Evolutionary conservation across 169 alveolate species (phyloP).

Genomic region (Plasmodium knowlesi): DNA sequence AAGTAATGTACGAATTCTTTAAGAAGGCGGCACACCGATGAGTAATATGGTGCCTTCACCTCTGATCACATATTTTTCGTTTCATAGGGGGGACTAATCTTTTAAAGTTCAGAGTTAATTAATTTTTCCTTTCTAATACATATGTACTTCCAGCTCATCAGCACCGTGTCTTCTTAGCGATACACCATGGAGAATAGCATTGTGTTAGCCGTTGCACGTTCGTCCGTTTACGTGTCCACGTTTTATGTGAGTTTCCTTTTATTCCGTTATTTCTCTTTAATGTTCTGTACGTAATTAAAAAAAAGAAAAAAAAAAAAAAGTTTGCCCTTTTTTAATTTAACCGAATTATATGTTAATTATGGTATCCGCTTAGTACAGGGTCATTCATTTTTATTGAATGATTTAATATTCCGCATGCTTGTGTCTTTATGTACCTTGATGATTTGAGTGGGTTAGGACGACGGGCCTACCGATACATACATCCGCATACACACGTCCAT

Average conservation of each 20-base stretch:
- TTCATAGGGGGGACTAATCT: background rate
- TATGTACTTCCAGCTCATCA: background rate
- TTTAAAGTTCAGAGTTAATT: background rate
- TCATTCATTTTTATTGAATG: background rate
- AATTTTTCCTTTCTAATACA: background rate
- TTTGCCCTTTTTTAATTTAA: background rate
- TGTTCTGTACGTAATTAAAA: background rate
- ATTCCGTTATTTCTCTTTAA: background rate
- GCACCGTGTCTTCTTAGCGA: background rate
- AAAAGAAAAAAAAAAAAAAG: background rate
- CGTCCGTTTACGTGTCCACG: background rate
- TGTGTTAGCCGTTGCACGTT: background rate
- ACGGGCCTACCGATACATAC: background rate
- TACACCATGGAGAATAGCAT: background rate
- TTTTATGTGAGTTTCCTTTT: background rate
- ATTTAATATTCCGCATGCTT: background rate
- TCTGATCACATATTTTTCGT: background rate
- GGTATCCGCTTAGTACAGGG: background rate
- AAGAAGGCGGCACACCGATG: background rate
- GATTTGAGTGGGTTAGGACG: background rate
- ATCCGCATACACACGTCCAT: background rate
- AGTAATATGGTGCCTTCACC: background rate
- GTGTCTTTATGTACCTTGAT: background rate
- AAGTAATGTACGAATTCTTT: background rate
- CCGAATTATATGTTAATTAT: background rate